These are phyloP conservation scores for Alternaria longipes DNA, from an alignment of 2,329 filamentous ascomycete species.

Conservation along the genomic window DNA sequence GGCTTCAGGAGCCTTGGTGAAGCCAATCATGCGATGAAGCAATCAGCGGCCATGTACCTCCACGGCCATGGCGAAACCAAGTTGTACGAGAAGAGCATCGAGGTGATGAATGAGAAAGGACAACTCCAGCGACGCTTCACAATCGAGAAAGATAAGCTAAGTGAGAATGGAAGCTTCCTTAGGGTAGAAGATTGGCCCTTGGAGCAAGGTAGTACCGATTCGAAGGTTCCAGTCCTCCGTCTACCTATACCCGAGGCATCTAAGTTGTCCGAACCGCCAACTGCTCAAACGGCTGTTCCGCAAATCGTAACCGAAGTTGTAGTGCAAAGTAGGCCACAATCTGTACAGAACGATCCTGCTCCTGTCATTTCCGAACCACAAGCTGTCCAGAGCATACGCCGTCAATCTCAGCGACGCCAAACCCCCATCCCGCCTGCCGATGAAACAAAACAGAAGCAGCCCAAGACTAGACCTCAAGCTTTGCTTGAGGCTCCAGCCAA, in stretches of 20 bases:
- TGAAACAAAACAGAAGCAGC: neutral
- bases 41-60: neutral
- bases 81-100: slow-evolving; percentile 5
- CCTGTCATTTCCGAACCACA: neutral
- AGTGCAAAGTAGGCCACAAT: neutral
- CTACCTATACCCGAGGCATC: neutral
- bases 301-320: neutral
- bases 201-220: neutral
- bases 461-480: neutral
- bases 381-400: neutral
- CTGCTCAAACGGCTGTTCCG: neutral
- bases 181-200: neutral
- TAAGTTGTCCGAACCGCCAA: neutral
- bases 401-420: neutral
- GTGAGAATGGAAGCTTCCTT: neutral
- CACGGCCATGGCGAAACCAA: neutral
- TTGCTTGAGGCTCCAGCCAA: neutral
- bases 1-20: slow-evolving; percentile 4
- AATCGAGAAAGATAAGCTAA: neutral
- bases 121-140: neutral
- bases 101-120: slow-evolving; percentile 6
- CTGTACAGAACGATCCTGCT: neutral
- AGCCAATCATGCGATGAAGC: slow-evolving; percentile 13
- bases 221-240: neutral
- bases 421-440: neutral